These are phyloP conservation scores for Peltaster fructicola DNA, from an alignment of 2,329 filamentous ascomycete species.

Conservation along the genomic window DNA sequence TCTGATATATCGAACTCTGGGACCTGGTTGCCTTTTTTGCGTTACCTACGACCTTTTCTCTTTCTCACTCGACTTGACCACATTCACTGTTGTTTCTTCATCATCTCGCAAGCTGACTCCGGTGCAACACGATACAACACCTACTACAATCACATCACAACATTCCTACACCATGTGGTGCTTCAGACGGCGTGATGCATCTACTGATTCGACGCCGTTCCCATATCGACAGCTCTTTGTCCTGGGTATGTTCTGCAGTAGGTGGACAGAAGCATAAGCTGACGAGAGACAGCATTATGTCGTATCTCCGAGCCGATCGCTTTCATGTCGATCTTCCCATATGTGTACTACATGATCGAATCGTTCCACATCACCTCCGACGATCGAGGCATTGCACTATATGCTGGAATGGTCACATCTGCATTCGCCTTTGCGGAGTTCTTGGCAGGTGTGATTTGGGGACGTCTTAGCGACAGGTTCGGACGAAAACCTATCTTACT, in stretches of 20 bases:
- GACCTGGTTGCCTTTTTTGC: too few relatives aligned
- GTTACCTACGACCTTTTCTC: too few relatives aligned
- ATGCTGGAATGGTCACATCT: constrained; percentile 89
- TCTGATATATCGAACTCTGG: too few relatives aligned
- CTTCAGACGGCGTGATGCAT: constrained; percentile 8
- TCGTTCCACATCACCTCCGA: constrained; percentile 74
- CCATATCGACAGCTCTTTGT: constrained; percentile 40
- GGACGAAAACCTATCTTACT: constrained; percentile 86
- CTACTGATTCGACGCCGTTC: constrained; percentile 27
- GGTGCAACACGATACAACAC: too few relatives aligned
- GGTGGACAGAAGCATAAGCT: neutral
- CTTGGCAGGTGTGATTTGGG: constrained; percentile 83
- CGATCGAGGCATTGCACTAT: constrained; percentile 67
- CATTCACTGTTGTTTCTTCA: too few relatives aligned
- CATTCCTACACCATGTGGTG: constrained; percentile 4
- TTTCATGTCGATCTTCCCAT: constrained; percentile 98
- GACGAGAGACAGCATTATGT: constrained; percentile 35
- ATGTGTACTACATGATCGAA: constrained; percentile 94
- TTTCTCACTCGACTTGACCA: too few relatives aligned
- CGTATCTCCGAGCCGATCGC: constrained; percentile 97
- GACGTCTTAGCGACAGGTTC: constrained; percentile 74
- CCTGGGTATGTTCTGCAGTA: constrained; percentile 26
- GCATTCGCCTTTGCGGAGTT: constrained; percentile 94
- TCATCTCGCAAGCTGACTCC: too few relatives aligned
- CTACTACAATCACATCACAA: too few relatives aligned